Evolutionary conservation across 345 rosid species (phyloP).

Genomic region (Citrus cavaleriei): DNA sequence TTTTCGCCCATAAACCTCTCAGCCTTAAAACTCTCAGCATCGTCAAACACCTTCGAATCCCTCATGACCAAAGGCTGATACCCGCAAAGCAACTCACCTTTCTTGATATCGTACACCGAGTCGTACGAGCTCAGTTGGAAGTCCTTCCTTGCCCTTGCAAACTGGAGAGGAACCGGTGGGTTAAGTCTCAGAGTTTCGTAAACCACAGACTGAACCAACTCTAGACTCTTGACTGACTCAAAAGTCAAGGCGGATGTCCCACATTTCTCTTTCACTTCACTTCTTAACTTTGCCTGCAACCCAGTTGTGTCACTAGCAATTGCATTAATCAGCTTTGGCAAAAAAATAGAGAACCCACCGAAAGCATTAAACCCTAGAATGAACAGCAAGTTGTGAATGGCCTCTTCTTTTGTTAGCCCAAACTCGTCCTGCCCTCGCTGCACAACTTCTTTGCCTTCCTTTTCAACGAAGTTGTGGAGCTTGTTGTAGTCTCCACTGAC

Average conservation of each 20-base stretch:
- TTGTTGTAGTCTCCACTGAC: slow-evolving; percentile 60
- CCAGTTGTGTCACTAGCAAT: slow-evolving; percentile 49
- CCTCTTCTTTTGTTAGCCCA: slow-evolving; percentile 57
- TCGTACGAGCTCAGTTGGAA: slow-evolving; percentile 65
- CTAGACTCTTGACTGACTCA: slow-evolving; percentile 56
- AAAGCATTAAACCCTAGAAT: slow-evolving; percentile 74
- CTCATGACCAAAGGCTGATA: slow-evolving; percentile 68
- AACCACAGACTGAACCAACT: slow-evolving; percentile 75
- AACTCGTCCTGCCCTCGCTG: slow-evolving; percentile 45
- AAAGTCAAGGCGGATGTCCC: slow-evolving; percentile 47
- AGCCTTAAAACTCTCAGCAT: slow-evolving; percentile 63
- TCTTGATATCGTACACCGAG: slow-evolving; percentile 50
- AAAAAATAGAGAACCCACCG: slow-evolving; percentile 77
- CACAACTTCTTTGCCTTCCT: slow-evolving; percentile 48
- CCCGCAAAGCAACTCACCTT: slow-evolving; percentile 86
- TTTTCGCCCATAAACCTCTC: slow-evolving; percentile 54
- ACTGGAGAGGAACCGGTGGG: slow-evolving; percentile 77
- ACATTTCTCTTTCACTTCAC: slow-evolving; percentile 47
- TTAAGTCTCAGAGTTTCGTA: slow-evolving; percentile 65
- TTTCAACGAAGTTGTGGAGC: slow-evolving; percentile 44
- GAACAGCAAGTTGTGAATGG: slow-evolving; percentile 66
- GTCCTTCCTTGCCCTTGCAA: slow-evolving; percentile 76
- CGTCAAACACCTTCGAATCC: slow-evolving; percentile 59
- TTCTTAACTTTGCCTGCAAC: slow-evolving; percentile 44
- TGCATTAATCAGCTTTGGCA: slow-evolving; percentile 36